Percentiles rank a stretch among this genome's conserved stretches.
Evolutionary conservation across 306 rosid genomes (phyloP).

Genomic region (Boehmeria nivea): DNA sequence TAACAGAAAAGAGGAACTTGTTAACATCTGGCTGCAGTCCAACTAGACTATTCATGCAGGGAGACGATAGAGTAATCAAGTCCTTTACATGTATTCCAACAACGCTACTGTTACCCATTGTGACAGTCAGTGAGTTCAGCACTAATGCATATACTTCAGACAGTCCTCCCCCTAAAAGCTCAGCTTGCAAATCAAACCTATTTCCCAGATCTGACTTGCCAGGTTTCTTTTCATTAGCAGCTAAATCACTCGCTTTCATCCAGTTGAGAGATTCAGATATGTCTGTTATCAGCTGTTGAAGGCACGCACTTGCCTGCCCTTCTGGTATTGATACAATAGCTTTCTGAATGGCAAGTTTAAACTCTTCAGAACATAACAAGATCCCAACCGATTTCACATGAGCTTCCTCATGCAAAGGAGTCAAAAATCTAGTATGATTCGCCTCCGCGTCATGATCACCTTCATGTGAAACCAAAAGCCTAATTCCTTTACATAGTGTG

Average conservation of each 20-base stretch:
- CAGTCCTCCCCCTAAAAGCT: conserved; percentile 71
- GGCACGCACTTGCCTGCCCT: conserved; percentile 71
- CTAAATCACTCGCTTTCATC: conserved; percentile 41
- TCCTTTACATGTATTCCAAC: conserved; percentile 56
- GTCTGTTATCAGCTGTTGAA: conserved; percentile 52
- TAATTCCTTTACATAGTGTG: conserved; percentile 71
- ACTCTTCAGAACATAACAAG: conserved; percentile 50
- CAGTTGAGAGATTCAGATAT: conserved; percentile 64
- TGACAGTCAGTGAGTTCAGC: conserved; percentile 60
- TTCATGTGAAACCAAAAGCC: conserved; percentile 35
- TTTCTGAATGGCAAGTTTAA: conserved; percentile 45
- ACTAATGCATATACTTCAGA: conserved; percentile 67
- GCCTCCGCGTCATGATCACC: conserved; percentile 33
- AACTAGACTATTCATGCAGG: conserved; percentile 65
- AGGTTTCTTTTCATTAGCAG: conserved; percentile 28
- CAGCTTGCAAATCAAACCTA: conserved; percentile 40
- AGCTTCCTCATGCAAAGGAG: conserved; percentile 37
- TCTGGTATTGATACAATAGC: conserved; percentile 71
- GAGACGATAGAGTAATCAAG: conserved; percentile 41
- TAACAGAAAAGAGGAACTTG: conserved; percentile 47
- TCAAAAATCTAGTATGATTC: conserved; percentile 37
- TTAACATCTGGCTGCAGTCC: conserved; percentile 45
- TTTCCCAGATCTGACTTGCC: conserved; percentile 1
- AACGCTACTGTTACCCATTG: conserved; percentile 62
- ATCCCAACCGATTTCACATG: conserved; percentile 60